Evolutionary conservation across 2,329 filamentous ascomycete species (phyloP), one percentile per base, ranked within the genome.

Genomic region (Fragosphaeria purpurea): DNA sequence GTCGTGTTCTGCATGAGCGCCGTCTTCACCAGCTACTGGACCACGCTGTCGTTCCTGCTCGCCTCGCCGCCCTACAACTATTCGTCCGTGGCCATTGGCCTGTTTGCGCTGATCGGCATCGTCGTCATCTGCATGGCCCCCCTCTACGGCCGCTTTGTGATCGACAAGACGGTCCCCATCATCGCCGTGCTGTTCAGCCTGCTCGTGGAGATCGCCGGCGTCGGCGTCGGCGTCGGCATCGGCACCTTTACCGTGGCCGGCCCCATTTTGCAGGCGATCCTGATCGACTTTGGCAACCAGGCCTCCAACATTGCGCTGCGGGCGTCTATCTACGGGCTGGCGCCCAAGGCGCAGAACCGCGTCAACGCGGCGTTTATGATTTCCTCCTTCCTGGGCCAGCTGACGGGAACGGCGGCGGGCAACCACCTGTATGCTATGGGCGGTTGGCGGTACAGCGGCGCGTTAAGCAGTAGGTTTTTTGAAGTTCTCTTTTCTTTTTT

Each of bases 291-390:
- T 32, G 86, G 86, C 0, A 72, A 83, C 53, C 86, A 89, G 64
- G 85, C 81, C 1, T 74, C 79, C 1, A 85, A 89, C 62, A 85
- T 88, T 35, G 83, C 84, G 1, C 89, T 90, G 58, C 70, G 87
- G 0, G 73, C 75, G 0, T 74, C 79, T 4, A 85, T 93, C 22
- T 90, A 87, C 58, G 67, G 70, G 1, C 80, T 91, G 30, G 83
- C 85, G 48, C 81, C 86, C 0, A 82, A 79, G 53, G 82, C 82
- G 0, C 69, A 85, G 5, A 93, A 89, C 65, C 68, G 87, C 4
- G 76, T 91, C 31, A 93, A 93, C 61, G 89, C 86, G 0, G 85
- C 82, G 1, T 93, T 88, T 60, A 93, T 91, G 87, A 74, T 89
- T 0, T 74, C 76, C 7, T 80, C 79, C 0, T 91, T 91, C 59